Evolutionary conservation across 2,329 filamentous ascomycete species (phyloP).

Genomic region (Plectosphaerella plurivora): DNA sequence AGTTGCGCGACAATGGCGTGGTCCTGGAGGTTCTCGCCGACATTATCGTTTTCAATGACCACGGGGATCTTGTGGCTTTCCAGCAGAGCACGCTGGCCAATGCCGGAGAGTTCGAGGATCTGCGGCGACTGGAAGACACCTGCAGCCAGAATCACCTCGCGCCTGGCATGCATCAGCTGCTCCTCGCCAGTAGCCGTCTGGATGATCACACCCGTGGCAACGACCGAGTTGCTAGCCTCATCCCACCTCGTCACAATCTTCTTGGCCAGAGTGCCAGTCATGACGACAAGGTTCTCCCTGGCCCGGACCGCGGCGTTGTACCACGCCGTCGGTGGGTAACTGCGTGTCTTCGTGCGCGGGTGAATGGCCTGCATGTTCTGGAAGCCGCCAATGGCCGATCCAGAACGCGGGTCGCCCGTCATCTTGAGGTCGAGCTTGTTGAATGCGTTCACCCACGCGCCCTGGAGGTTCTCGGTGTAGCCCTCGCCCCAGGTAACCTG

Average conservation of each 20-base stretch:
- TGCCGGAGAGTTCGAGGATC: constrained; percentile 36
- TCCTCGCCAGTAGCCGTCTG: neutral
- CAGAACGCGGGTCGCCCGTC: constrained; percentile 14
- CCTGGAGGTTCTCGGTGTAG: constrained; percentile 23
- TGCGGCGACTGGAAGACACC: constrained; percentile 36
- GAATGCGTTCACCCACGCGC: constrained; percentile 32
- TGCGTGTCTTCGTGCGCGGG: constrained; percentile 14
- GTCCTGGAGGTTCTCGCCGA: constrained; percentile 35
- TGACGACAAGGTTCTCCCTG: constrained; percentile 17
- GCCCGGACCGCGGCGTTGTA: constrained; percentile 14
- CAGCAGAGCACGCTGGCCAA: constrained; percentile 28
- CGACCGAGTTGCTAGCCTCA: neutral
- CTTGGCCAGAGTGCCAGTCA: constrained; percentile 14
- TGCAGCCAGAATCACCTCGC: constrained; percentile 37
- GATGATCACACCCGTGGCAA: constrained; percentile 14
- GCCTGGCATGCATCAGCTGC: constrained; percentile 15
- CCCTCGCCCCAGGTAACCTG: constrained; percentile 30
- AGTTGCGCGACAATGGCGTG: constrained; percentile 29
- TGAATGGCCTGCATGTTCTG: constrained; percentile 15
- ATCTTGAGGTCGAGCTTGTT: constrained; percentile 20
- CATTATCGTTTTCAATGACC: constrained; percentile 25
- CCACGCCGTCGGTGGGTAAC: constrained; percentile 15
- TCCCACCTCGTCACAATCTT: constrained; percentile 14
- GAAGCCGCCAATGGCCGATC: constrained; percentile 11
- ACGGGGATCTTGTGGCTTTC: constrained; percentile 21